These are phyloP conservation scores for Epichloe elymi DNA, from an alignment of 2,329 filamentous ascomycete species.

Conservation along the genomic window DNA sequence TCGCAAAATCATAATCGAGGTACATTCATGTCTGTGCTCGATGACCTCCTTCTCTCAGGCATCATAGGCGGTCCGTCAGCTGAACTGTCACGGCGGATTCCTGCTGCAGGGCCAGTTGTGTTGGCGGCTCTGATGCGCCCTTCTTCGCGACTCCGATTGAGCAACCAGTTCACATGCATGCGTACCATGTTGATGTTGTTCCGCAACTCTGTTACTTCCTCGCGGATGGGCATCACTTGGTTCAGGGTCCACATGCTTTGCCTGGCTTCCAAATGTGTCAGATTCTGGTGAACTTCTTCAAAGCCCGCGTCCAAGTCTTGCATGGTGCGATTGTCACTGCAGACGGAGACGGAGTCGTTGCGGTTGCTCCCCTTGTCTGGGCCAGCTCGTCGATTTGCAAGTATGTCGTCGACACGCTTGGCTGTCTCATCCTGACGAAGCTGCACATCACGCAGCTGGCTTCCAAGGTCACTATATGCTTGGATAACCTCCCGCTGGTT, in stretches of 20 bases:
- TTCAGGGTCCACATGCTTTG: constrained; percentile 50
- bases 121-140: constrained; percentile 26
- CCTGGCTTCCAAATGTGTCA: constrained; percentile 45
- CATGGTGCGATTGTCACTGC: constrained; percentile 34
- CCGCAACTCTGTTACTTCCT: constrained; percentile 46
- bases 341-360: constrained; percentile 31
- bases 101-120: constrained; percentile 17
- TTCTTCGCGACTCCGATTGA: constrained; percentile 38
- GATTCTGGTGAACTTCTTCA: constrained; percentile 41
- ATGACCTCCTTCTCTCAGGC: constrained; percentile 24
- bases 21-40: constrained; percentile 23
- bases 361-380: constrained; percentile 2
- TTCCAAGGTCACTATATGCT: constrained; percentile 22
- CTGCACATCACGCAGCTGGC: constrained; percentile 23
- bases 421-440: constrained; percentile 21
- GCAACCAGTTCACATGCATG: constrained; percentile 47
- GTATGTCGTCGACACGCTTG: constrained; percentile 22
- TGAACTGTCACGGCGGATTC: constrained; percentile 20
- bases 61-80: constrained; percentile 14
- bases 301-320: constrained; percentile 33
- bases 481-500: constrained; percentile 35
- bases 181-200: constrained; percentile 44
- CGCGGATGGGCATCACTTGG: constrained; percentile 47
- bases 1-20: constrained; percentile 19
- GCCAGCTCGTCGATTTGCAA: constrained; percentile 20